Evolutionary conservation across 345 rosid genomes (phyloP), one percentile per base, ranked within the genome.

Genomic region (Aquilaria malaccensis): DNA sequence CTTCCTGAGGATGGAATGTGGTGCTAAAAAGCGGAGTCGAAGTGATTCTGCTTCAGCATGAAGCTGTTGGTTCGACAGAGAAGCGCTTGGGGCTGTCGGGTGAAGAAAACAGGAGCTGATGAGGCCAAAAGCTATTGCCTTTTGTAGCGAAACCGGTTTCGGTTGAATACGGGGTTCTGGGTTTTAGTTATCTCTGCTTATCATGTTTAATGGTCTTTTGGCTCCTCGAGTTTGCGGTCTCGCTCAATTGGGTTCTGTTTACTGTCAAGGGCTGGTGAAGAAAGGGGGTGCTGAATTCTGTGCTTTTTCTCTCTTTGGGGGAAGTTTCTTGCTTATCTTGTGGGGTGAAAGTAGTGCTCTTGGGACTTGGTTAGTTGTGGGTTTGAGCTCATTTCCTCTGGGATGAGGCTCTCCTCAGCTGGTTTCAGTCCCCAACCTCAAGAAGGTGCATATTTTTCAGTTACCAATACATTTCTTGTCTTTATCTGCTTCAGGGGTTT

Each of bases 371-470:
- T 67, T 75, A 74, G 81, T 83, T 79, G 71, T 55, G 13, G 45
- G 46, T 56, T 57, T 79, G 69, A 66, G 71, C 69, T 50, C 66
- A 46, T 59, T 29, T 67, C 66, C 56, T 71, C 67, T 58, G 73
- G 55, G 66, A 94, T 94, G 99, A 94, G 89, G 79, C 91, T 85
- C 64, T 82, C 96, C 76, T 69, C 95, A 30, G 87, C 95, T 83
- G 93, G 96, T 67, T 88, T 86, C 70, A 84, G 74, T 81, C 91
- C 93, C 49, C 91, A 85, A 75, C 30, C 76, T 55, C 95, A 82
- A 74, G 97, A 94, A 83, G 99, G 99, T 90, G 67, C 33, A 71
- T 37, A 37, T 5, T 37, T 37, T 37, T 37, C 43, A 37, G 6
- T 37, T 37, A 7, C 43, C 0, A 7, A 7, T 7, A 37, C 43